Conservation (phyloP, 2,329 filamentous ascomycete species). For the Calonectria ilicicola region DNA sequence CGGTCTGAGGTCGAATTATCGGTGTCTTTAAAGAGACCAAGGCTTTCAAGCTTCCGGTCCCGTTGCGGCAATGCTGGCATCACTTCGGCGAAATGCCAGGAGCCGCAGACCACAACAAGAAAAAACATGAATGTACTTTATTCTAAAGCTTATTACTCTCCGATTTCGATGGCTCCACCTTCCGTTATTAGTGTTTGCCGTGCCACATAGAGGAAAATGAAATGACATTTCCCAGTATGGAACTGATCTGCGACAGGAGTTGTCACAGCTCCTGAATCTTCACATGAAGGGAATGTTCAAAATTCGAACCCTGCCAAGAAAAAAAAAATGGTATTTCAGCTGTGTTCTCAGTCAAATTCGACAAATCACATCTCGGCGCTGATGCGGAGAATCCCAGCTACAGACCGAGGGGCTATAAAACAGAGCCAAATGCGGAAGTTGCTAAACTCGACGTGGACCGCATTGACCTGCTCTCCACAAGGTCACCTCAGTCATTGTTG, state of each 20-base stretch:
- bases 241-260: neutral
- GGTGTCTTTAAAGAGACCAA: neutral
- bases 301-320: neutral
- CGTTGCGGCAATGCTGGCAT: neutral
- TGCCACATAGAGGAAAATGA: neutral
- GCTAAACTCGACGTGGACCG: neutral
- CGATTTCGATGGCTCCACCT: neutral
- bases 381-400: neutral
- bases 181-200: neutral
- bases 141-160: neutral
- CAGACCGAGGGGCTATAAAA: neutral
- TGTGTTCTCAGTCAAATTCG: neutral
- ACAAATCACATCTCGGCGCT: neutral
- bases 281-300: neutral
- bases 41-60: neutral
- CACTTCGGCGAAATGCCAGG: neutral
- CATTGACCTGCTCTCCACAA: slow-evolving; percentile 1
- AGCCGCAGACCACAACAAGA: neutral
- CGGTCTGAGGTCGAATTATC: neutral
- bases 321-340: neutral
- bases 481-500: neutral
- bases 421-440: neutral
- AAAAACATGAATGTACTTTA: neutral
- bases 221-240: neutral
- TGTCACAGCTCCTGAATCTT: neutral